Percentiles rank a stretch among this genome's conserved stretches.
These are phyloP conservation scores for Coleophoma crateriformis DNA, from an alignment of 2,329 filamentous ascomycete species.

Conservation along the genomic window DNA sequence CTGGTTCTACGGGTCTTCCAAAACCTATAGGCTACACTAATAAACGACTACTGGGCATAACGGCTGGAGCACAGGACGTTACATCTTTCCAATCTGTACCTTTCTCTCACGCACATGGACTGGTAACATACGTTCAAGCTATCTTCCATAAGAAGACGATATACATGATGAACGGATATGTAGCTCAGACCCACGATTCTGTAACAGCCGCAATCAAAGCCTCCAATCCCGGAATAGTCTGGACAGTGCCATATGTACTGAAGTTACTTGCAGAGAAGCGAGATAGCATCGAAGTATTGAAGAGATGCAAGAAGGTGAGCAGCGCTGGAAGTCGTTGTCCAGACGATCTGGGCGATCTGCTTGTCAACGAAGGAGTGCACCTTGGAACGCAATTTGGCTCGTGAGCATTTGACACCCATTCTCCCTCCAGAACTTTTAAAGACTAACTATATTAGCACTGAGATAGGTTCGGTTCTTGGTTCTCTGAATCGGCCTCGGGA, in stretches of 20 bases:
- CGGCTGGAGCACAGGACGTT: constrained; percentile 13
- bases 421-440: neutral
- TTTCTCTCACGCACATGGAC: constrained; percentile 51
- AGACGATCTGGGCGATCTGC: constrained; percentile 48
- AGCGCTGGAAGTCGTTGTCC: constrained; percentile 54
- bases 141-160: constrained; percentile 35
- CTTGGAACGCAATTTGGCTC: constrained; percentile 51
- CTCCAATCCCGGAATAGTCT: constrained; percentile 45
- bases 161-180: constrained; percentile 45
- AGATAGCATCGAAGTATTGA: constrained; percentile 44
- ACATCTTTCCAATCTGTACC: constrained; percentile 46
- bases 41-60: constrained; percentile 14
- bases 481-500: constrained; percentile 40
- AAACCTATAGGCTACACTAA: constrained; percentile 53
- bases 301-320: constrained; percentile 43
- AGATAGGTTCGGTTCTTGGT: constrained; percentile 56
- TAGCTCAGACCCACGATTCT: constrained; percentile 47
- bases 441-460: constrained; percentile 33
- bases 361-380: constrained; percentile 47
- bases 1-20: constrained; percentile 52
- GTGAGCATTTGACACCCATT: constrained; percentile 26
- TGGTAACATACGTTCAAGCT: constrained; percentile 47
- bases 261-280: constrained; percentile 55
- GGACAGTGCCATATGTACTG: constrained; percentile 57
- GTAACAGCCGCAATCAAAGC: constrained; percentile 37